Conservation (phyloP, 2,329 filamentous ascomycete genomes). For the Talaromyces piceae region DNA sequence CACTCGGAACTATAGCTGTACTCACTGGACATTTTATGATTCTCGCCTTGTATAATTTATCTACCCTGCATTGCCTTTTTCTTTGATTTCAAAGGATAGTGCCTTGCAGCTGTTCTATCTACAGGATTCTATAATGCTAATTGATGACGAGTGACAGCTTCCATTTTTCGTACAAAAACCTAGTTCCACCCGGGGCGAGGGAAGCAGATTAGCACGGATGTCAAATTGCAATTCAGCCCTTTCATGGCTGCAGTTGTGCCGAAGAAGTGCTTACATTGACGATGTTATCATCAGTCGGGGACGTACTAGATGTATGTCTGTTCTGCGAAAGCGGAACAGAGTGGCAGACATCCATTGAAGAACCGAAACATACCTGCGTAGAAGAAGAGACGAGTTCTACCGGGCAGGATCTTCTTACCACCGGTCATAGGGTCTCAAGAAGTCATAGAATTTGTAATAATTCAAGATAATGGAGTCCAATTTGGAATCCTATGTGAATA, state of each 20-base stretch:
- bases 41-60: neutral
- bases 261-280: slow-evolving; percentile 91
- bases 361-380: slow-evolving; percentile 29
- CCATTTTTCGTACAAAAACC: slow-evolving; percentile 13
- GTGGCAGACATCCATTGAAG: slow-evolving; percentile 40
- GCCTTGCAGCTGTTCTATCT: neutral
- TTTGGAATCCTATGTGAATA: too few species aligned
- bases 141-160: slow-evolving; percentile 17
- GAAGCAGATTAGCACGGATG: slow-evolving; percentile 84
- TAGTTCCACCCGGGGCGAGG: neutral
- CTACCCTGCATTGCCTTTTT: neutral
- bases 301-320: slow-evolving; percentile 39
- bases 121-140: slow-evolving; percentile 21
- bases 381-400: neutral
- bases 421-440: too few species aligned
- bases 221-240: slow-evolving; percentile 95
- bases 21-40: neutral
- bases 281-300: slow-evolving; percentile 24
- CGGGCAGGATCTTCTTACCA: too few species aligned
- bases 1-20: slow-evolving; percentile 36
- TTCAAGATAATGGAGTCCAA: too few species aligned
- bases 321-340: slow-evolving; percentile 18
- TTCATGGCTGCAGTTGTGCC: slow-evolving; percentile 89
- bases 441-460: too few species aligned
- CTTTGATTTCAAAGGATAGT: neutral